These are phyloP conservation scores for Alternaria brassicae DNA, from an alignment of 2,329 filamentous ascomycete genomes.

Conservation along the genomic window DNA sequence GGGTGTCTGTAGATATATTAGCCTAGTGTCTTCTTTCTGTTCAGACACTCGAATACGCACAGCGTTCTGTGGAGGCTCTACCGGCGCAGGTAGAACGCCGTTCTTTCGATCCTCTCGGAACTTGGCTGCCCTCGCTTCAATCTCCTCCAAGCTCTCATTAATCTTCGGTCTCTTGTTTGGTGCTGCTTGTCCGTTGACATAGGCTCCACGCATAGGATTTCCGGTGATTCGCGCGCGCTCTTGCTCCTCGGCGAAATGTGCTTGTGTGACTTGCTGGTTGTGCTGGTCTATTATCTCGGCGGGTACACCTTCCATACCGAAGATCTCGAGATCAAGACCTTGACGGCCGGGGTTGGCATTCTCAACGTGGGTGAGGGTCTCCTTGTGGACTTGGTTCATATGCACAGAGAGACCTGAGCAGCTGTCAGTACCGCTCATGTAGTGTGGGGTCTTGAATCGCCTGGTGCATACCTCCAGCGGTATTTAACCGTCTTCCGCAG, in stretches of 20 bases:
- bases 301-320: slow-evolving; percentile 97
- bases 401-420: slow-evolving; percentile 85
- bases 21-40: neutral
- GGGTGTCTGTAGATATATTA: slow-evolving; percentile 30
- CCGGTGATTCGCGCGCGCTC: slow-evolving; percentile 83
- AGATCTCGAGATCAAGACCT: slow-evolving; percentile 91
- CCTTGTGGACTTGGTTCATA: slow-evolving; percentile 98
- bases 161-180: slow-evolving; percentile 70
- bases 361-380: slow-evolving; percentile 83
- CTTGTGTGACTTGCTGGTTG: slow-evolving; percentile 82
- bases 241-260: slow-evolving; percentile 84
- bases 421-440: slow-evolving; percentile 16
- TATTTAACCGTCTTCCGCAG: slow-evolving; percentile 88
- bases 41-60: slow-evolving; percentile 10
- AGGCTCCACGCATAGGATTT: slow-evolving; percentile 70
- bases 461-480: slow-evolving; percentile 77
- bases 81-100: slow-evolving; percentile 42
- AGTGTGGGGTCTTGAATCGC: neutral
- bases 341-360: slow-evolving; percentile 89
- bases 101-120: slow-evolving; percentile 50
- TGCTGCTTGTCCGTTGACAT: slow-evolving; percentile 48
- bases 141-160: slow-evolving; percentile 73
- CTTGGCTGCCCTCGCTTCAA: slow-evolving; percentile 78
- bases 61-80: slow-evolving; percentile 44
- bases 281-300: slow-evolving; percentile 83